These are phyloP conservation scores for Whalleya microplaca DNA, from an alignment of 2,329 filamentous ascomycete species.

Conservation along the genomic window DNA sequence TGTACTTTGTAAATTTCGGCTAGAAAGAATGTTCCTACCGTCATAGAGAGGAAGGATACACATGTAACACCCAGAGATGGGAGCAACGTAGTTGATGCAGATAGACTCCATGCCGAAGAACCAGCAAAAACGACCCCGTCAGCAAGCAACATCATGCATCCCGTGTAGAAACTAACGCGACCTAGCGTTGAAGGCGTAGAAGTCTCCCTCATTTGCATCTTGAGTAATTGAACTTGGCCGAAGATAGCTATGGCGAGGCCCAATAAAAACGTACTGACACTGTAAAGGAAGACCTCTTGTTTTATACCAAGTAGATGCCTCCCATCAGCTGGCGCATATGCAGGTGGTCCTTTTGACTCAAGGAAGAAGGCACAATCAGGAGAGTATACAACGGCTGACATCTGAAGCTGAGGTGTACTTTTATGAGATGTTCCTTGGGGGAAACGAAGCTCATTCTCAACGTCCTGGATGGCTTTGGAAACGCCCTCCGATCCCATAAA, in stretches of 20 bases:
- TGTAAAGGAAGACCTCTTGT: slow-evolving; percentile 60
- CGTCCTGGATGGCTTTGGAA: slow-evolving; percentile 50
- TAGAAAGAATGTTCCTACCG: slow-evolving; percentile 60
- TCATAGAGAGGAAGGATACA: slow-evolving; percentile 58
- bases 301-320: slow-evolving; percentile 64
- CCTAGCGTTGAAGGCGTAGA: slow-evolving; percentile 70
- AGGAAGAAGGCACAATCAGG: slow-evolving; percentile 71
- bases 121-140: slow-evolving; percentile 63
- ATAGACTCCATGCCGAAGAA: slow-evolving; percentile 60
- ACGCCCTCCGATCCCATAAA: slow-evolving; percentile 40
- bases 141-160: slow-evolving; percentile 63
- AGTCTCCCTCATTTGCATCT: slow-evolving; percentile 67
- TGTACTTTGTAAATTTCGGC: slow-evolving; percentile 65
- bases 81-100: slow-evolving; percentile 59
- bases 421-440: slow-evolving; percentile 63
- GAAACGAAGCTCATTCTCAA: slow-evolving; percentile 66
- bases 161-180: slow-evolving; percentile 67
- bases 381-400: slow-evolving; percentile 68
- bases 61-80: slow-evolving; percentile 60
- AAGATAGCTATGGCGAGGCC: slow-evolving; percentile 60
- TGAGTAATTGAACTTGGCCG: slow-evolving; percentile 64
- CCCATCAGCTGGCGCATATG: slow-evolving; percentile 53
- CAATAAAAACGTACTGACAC: slow-evolving; percentile 63
- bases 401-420: slow-evolving; percentile 58
- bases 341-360: slow-evolving; percentile 65